These are phyloP conservation scores for Penicillium arizonense DNA, from an alignment of 495 filamentous ascomycete species.

Conservation along the genomic window DNA sequence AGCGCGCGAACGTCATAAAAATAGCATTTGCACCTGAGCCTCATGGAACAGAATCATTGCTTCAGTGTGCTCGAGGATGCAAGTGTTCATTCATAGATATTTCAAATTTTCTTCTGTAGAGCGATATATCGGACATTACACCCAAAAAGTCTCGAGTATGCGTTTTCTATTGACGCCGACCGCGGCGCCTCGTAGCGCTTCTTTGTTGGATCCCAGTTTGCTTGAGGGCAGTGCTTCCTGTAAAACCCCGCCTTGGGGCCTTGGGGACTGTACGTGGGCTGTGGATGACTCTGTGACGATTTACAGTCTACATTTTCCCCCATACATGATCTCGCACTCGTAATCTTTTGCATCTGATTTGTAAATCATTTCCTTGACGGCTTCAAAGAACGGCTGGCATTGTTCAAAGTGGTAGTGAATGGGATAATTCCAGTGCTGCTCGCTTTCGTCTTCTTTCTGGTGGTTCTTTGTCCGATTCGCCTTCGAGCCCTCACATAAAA, in stretches of 20 bases:
- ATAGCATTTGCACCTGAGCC: constrained; percentile 1
- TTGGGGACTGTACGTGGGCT: neutral
- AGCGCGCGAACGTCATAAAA: constrained; percentile 3
- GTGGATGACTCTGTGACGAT: neutral
- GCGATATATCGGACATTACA: neutral
- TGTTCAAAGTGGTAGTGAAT: neutral
- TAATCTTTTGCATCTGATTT: neutral
- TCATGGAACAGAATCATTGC: neutral
- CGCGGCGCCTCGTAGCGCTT: neutral
- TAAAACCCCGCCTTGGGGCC: neutral
- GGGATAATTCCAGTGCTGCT: neutral
- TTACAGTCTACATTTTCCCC: neutral
- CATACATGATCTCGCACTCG: neutral
- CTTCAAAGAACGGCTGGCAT: neutral
- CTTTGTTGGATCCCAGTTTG: neutral
- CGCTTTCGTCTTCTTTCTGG: neutral
- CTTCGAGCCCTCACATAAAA: constrained; percentile 2
- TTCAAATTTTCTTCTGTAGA: neutral
- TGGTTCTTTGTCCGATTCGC: constrained; percentile 2
- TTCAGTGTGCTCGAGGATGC: neutral
- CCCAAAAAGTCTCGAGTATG: neutral
- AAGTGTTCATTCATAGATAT: neutral
- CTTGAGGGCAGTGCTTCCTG: constrained; percentile 5
- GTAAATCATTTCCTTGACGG: neutral
- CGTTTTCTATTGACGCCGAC: neutral